Base-by-base conservation (phyloP, 805 yeast species). In the Candida golubevii region DNA sequence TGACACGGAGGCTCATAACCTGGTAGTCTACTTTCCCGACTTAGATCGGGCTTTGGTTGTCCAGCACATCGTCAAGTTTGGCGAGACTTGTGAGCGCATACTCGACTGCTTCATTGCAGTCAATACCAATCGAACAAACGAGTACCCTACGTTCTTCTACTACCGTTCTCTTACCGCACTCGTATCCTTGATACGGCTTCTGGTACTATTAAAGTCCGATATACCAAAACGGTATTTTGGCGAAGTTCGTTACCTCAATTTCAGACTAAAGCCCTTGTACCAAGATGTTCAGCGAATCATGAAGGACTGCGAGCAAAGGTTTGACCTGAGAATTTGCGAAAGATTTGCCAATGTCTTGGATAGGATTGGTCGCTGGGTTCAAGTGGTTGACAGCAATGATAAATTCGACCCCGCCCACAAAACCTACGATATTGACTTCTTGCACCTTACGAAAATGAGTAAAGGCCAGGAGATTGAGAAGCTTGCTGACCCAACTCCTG, bases 81-180 rank as follows among this genome's bases (percentile, higher is more conserved):
- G 75, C 33, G 64, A 67, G 39, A 66, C 72, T 7, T 69, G 78
- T 55, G 76, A 74, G 51, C 70, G 68, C 45, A 65, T 75, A 35
- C 63, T 78, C 33, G 71, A 69, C 34, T 66, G 75, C 3, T 78
- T 76, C 55, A 61, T 73, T 13, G 56, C 61, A 26, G 46, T 75
- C 23, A 67, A 72, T 43, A 43, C 47, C 6, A 65, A 63, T 9
- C 65, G 66, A 45, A 67, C 75, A 1, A 47, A 61, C 5, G 56
- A 63, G 36, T 72, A 68, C 45, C 82, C 82, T 2, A 76, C 81
- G 0, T 74, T 75, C 49, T 71, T 77, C 50, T 73, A 74, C 54
- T 78, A 77, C 50, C 58, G 82, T 37, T 79, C 82, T 3, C 64
- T 77, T 71, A 75, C 76, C 54, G 75, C 80, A 0, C 56, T 78